These are phyloP conservation scores for Lithospermum erythrorhizon DNA, from an alignment of 257 asterid species.

Conservation along the genomic window DNA sequence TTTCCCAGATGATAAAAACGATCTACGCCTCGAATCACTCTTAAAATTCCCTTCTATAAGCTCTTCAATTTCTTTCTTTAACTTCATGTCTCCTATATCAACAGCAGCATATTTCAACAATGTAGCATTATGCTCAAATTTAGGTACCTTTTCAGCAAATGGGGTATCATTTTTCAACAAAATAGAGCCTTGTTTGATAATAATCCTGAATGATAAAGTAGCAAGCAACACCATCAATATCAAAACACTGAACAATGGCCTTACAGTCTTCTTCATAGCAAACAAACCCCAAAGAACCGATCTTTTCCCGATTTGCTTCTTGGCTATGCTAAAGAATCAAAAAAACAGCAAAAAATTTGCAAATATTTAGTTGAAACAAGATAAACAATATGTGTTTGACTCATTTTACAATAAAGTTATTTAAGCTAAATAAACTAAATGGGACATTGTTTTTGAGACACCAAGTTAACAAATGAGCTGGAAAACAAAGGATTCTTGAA, in stretches of 20 bases:
- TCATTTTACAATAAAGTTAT: neutral
- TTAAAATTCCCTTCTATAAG: conserved; percentile 60
- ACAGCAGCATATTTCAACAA: conserved; percentile 50
- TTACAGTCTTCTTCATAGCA: conserved; percentile 54
- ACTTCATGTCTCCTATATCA: conserved; percentile 48
- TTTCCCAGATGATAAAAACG: conserved; percentile 65
- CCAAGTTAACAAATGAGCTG: neutral
- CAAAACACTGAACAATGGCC: conserved; percentile 47
- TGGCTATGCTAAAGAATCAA: conserved; percentile 11
- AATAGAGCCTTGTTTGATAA: conserved; percentile 33
- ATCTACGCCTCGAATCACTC: conserved; percentile 54
- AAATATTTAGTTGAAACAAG: conserved; percentile 44
- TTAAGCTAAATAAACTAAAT: neutral
- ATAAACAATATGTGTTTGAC: neutral
- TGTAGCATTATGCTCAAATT: conserved; percentile 44
- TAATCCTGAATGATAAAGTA: conserved; percentile 36
- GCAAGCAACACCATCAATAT: conserved; percentile 41
- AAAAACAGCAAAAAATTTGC: conserved; percentile 28
- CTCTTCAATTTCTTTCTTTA: conserved; percentile 67
- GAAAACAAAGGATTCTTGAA: too few species aligned
- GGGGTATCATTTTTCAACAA: conserved; percentile 33
- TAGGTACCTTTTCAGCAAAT: conserved; percentile 14
- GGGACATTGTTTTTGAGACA: neutral
- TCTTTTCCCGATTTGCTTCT: too few species aligned
- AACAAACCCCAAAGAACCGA: neutral